These are phyloP conservation scores for Emergomyces orientalis DNA, from an alignment of 2,329 filamentous ascomycete genomes.

Conservation along the genomic window DNA sequence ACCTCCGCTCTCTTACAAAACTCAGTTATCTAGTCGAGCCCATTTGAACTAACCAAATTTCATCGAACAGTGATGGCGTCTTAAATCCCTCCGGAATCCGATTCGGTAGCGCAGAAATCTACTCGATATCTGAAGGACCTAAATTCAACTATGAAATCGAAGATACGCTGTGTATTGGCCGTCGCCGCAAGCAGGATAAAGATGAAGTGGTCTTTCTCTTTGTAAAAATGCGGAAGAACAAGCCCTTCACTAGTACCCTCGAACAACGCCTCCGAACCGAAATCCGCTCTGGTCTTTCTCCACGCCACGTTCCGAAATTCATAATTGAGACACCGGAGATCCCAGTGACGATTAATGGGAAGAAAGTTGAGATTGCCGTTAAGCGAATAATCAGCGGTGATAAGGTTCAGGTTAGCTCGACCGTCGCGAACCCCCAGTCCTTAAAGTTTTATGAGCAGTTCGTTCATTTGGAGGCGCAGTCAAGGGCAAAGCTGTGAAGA, in stretches of 20 bases:
- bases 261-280: slow-evolving; percentile 16
- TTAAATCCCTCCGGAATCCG: slow-evolving; percentile 42
- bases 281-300: slow-evolving; percentile 21
- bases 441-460: slow-evolving; percentile 29
- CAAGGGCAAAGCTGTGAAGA: slow-evolving; percentile 15
- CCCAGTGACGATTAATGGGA: slow-evolving; percentile 40
- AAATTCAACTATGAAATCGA: slow-evolving; percentile 29
- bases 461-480: slow-evolving; percentile 10
- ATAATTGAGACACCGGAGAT: slow-evolving; percentile 33
- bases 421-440: slow-evolving; percentile 33
- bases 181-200: slow-evolving; percentile 27
- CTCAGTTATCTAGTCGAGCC: background rate
- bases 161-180: slow-evolving; percentile 33
- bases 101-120: slow-evolving; percentile 41
- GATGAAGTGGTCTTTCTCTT: slow-evolving; percentile 37
- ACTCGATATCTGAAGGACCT: slow-evolving; percentile 39
- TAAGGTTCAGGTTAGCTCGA: slow-evolving; percentile 30
- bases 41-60: background rate
- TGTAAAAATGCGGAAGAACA: slow-evolving; percentile 26
- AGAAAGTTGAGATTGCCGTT: slow-evolving; percentile 39
- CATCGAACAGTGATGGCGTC: slow-evolving; percentile 33
- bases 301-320: slow-evolving; percentile 36
- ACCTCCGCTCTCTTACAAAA: background rate
- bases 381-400: slow-evolving; percentile 35
- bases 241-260: slow-evolving; percentile 19